These are phyloP conservation scores for Phytopythium oedochilum DNA, from an alignment of 352 stramenopile species.

Conservation along the genomic window DNA sequence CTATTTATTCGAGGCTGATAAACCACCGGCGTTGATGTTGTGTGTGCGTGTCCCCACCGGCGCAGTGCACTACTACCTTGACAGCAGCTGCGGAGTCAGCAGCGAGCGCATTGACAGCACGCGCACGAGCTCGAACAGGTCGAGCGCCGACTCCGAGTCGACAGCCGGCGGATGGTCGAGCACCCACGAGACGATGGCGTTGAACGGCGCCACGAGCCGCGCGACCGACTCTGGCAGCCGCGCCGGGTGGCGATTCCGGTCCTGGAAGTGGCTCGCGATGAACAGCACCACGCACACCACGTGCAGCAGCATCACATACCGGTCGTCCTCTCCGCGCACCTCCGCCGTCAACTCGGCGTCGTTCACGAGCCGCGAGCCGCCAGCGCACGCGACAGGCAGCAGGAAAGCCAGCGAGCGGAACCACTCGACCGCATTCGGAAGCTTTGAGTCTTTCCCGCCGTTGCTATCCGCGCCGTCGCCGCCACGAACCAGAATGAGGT, in stretches of 20 bases:
- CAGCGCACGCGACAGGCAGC: slow-evolving; percentile 69
- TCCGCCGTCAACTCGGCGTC: slow-evolving; percentile 42
- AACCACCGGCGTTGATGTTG: too few species aligned
- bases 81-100: slow-evolving; percentile 30
- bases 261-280: slow-evolving; percentile 52
- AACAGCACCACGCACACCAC: slow-evolving; percentile 64
- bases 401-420: slow-evolving; percentile 68
- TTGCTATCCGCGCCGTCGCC: slow-evolving; percentile 17
- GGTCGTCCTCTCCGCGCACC: slow-evolving; percentile 66
- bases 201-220: slow-evolving; percentile 55
- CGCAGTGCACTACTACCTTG: slow-evolving; percentile 11
- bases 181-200: slow-evolving; percentile 50
- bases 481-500: slow-evolving; percentile 67
- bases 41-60: too few species aligned
- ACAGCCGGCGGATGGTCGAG: slow-evolving; percentile 45
- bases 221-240: slow-evolving; percentile 27
- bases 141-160: slow-evolving; percentile 41
- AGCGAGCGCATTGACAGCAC: slow-evolving; percentile 50
- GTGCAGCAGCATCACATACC: slow-evolving; percentile 77
- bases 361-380: slow-evolving; percentile 36
- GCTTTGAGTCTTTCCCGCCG: slow-evolving; percentile 11
- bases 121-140: slow-evolving; percentile 71
- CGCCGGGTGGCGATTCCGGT: slow-evolving; percentile 36
- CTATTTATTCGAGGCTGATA: slow-evolving; percentile 7
- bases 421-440: slow-evolving; percentile 63